phyloP scores from a whole-genome alignment of 805 yeast genomes.

The Candida sakaeoensis region DNA sequence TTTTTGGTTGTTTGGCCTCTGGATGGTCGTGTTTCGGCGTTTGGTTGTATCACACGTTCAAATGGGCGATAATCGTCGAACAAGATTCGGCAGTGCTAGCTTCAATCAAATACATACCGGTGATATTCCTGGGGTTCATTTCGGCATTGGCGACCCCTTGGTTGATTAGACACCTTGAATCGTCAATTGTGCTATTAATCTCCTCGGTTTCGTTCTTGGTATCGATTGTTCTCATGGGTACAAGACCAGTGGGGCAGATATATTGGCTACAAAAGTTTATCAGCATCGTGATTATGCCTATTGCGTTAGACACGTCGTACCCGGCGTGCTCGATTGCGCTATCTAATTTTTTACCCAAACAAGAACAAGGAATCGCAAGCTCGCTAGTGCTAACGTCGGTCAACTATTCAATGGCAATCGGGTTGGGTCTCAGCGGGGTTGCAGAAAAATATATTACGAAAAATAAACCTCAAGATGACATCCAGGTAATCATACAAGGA shows the following conservation, averaged over 20 bases:
- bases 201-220: conserved; percentile 52
- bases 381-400: conserved; percentile 67
- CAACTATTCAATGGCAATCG: conserved; percentile 55
- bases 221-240: conserved; percentile 49
- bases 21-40: conserved; percentile 81
- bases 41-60: conserved; percentile 59
- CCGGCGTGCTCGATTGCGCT: conserved; percentile 69
- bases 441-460: conserved; percentile 27
- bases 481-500: conserved; percentile 20
- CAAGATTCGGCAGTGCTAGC: conserved; percentile 32
- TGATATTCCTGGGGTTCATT: conserved; percentile 45
- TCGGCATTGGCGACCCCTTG: conserved; percentile 48
- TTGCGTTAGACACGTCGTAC: conserved; percentile 77
- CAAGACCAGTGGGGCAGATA: conserved; percentile 55
- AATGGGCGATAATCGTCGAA: conserved; percentile 51
- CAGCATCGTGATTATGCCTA: conserved; percentile 49
- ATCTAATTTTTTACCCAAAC: conserved; percentile 52
- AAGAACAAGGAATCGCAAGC: conserved; percentile 76
- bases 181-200: conserved; percentile 46
- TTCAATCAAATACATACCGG: conserved; percentile 20
- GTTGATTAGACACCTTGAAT: conserved; percentile 45
- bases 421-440: conserved; percentile 33
- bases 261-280: conserved; percentile 61
- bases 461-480: conserved; percentile 13
- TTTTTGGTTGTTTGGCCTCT: conserved; percentile 49